phyloP scores from a whole-genome alignment of 495 filamentous ascomycete genomes.

The Neurospora sp. region DNA sequence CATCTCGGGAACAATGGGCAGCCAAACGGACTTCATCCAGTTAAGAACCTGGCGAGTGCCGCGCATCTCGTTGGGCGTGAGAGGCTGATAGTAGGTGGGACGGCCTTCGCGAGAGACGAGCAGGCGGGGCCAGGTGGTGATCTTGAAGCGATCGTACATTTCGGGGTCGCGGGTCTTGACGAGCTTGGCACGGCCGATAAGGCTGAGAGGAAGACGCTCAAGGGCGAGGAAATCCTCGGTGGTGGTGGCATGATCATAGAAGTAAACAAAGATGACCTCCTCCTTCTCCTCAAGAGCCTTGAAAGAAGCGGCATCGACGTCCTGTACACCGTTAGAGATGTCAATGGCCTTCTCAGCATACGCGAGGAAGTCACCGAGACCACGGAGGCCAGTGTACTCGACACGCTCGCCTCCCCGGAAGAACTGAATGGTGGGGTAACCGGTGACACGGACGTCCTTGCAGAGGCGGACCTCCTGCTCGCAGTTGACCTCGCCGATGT shows the following conservation, averaged over 20 bases:
- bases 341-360: constrained; percentile 83
- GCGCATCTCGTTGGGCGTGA: constrained; percentile 82
- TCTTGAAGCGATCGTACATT: constrained; percentile 75
- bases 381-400: constrained; percentile 87
- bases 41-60: constrained; percentile 67
- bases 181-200: constrained; percentile 84
- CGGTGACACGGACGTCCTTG: constrained; percentile 69
- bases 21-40: constrained; percentile 96
- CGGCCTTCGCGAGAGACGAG: constrained; percentile 82
- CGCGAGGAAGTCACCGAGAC: constrained; percentile 77
- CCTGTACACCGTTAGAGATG: constrained; percentile 60
- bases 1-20: constrained; percentile 94
- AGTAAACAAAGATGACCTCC: constrained; percentile 92
- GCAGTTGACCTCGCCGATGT: constrained; percentile 95
- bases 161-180: constrained; percentile 73
- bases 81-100: constrained; percentile 74
- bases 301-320: constrained; percentile 67
- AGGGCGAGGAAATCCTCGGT: constrained; percentile 83
- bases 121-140: constrained; percentile 87
- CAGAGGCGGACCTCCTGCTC: constrained; percentile 74
- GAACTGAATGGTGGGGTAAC: constrained; percentile 84
- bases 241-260: constrained; percentile 91
- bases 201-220: constrained; percentile 70
- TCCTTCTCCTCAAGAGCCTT: constrained; percentile 83
- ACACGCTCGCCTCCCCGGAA: constrained; percentile 86